These are phyloP conservation scores for Rasamsonia emersonii DNA, from an alignment of 2,329 filamentous ascomycete genomes.

Conservation along the genomic window DNA sequence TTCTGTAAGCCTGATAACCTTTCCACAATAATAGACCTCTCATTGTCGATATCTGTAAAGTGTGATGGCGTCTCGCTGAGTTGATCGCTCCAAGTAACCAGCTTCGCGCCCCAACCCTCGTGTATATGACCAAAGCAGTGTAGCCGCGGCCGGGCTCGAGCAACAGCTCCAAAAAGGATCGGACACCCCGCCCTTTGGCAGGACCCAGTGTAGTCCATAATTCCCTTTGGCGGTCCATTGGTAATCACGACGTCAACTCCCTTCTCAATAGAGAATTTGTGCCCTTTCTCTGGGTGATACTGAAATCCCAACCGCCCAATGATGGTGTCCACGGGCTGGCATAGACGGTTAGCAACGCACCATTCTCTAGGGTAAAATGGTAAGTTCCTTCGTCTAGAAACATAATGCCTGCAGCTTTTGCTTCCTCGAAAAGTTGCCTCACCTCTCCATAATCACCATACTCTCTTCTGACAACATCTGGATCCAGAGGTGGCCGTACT, in stretches of 20 bases:
- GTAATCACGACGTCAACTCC: conserved; percentile 44
- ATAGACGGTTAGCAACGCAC: conserved; percentile 42
- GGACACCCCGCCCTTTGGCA: conserved; percentile 24
- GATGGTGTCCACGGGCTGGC: conserved; percentile 48
- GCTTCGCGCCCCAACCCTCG: conserved; percentile 49
- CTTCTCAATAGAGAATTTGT: conserved; percentile 25
- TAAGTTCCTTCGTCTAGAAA: conserved; percentile 47
- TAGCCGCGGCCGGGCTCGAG: conserved; percentile 22
- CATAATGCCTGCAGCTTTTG: conserved; percentile 32
- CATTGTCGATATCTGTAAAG: conserved; percentile 40
- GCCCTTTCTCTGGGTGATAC: conserved; percentile 31
- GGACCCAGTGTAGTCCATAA: conserved; percentile 38
- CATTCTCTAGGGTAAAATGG: conserved; percentile 41
- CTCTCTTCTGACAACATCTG: conserved; percentile 18
- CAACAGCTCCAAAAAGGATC: conserved; percentile 22
- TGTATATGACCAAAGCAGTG: conserved; percentile 37
- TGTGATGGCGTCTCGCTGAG: conserved; percentile 31
- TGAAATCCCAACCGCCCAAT: conserved; percentile 43
- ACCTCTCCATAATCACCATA: conserved; percentile 36
- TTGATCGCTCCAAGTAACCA: conserved; percentile 43
- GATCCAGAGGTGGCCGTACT: conserved; percentile 18
- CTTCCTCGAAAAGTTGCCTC: conserved; percentile 31
- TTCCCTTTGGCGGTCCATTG: conserved; percentile 46
- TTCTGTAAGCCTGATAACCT: no score
- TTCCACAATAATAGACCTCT: conserved; percentile 22